Percentiles rank a stretch among this genome's conserved stretches.
These are phyloP conservation scores for Vigna radiata DNA, from an alignment of 306 rosid genomes.

Conservation along the genomic window DNA sequence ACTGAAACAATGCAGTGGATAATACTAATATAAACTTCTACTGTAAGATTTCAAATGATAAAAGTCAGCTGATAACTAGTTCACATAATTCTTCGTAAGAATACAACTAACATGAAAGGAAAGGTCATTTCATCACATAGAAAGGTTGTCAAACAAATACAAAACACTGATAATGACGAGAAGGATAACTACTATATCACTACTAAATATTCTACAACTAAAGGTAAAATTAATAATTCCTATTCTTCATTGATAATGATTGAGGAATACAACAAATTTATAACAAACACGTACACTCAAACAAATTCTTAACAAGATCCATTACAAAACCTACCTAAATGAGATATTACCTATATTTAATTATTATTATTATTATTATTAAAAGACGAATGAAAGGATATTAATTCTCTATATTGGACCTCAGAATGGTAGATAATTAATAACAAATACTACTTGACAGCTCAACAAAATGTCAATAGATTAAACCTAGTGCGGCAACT, in stretches of 20 bases:
- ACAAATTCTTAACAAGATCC: not conserved
- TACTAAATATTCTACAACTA: not conserved
- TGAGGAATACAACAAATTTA: not conserved
- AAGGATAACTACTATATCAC: not conserved
- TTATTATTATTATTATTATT: no score
- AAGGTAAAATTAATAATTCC: not conserved
- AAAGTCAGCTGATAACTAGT: not conserved
- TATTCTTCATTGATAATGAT: not conserved
- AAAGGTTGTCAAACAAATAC: conserved; percentile 4
- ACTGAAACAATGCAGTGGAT: conserved; percentile 19
- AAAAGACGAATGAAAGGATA: not conserved
- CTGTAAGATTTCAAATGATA: conserved; percentile 18
- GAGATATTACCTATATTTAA: no score
- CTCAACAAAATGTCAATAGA: conserved; percentile 36
- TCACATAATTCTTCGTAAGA: conserved; percentile 16
- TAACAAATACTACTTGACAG: conserved; percentile 4
- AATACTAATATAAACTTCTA: conserved; percentile 20
- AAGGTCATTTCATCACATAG: conserved; percentile 5
- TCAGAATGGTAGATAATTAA: no score
- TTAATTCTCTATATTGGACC: not conserved
- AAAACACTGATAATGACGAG: no score
- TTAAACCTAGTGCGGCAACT: not conserved
- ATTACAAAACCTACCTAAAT: not conserved
- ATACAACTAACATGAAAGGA: conserved; percentile 29
- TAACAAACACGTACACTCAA: not conserved